Evolutionary conservation across 140 eudicot species (phyloP), one percentile per base, ranked within the genome.

Genomic region (Flaveria floridana): DNA sequence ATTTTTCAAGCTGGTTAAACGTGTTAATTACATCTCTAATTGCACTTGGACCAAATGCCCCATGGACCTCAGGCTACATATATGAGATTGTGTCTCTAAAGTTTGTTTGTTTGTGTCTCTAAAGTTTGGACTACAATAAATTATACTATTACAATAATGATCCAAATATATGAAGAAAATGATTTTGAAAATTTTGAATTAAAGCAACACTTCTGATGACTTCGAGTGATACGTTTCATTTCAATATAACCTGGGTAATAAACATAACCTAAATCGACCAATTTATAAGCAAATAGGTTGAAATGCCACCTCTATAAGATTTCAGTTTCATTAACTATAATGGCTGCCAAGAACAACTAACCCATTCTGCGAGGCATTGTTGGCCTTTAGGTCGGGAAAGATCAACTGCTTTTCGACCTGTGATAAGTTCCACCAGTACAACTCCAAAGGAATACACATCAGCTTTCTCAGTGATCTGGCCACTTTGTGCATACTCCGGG

Each of bases 311-410:
- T 16, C 13, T 41, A 0, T 74, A 5, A 12, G 50, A 44, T 23
- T 7, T 18, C 39, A 28, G 72, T 34, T 34, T 6, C 41, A 11
- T 23, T 16, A 46, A 42, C 30, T 74, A 11, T 47, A 73, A 58
- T 8, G 62, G 19, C 42, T 56, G 52, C 9, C n/a, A 30, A 34
- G 42, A 58, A 79, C 81, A 58, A 79, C 81, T 46, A 50, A 86
- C 97, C 97, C 97, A 91, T 78, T 91, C 97, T n/a, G 97, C 83
- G 58, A 91, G 96, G 65, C 93, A 91, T 78, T 91, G 97, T 76
- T 91, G 96, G 81, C 97, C 97, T 76, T 84, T 91, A 2, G 97
- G 96, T 71, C 96, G 83, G 84, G 79, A 85, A 64, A 91, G 90
- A 81, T 91, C 97, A 78, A 91, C 96, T 7, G 97, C 95, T 78